Conservation (phyloP, 2,329 filamentous ascomycete species). For the Pseudofabraea citricarpa region DNA sequence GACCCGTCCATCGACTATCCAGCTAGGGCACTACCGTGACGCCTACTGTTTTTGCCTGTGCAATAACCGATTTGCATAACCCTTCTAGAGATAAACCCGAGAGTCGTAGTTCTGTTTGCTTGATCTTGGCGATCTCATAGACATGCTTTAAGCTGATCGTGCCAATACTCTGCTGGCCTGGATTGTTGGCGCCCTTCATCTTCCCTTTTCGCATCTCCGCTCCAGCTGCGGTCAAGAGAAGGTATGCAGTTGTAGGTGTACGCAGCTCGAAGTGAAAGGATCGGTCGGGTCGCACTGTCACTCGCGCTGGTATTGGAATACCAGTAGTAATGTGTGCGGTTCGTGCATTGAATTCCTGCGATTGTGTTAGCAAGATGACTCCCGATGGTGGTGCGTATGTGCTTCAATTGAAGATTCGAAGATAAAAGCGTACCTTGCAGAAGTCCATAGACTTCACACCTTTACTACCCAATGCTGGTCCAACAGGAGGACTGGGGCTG, state of each 20-base stretch:
- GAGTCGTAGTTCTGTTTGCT: conserved; percentile 71
- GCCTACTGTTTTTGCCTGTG: conserved; percentile 70
- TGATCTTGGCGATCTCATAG: conserved; percentile 97
- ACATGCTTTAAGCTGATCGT: conserved; percentile 90
- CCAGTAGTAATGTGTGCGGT: conserved; percentile 79
- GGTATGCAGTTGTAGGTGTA: conserved; percentile 88
- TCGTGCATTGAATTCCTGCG: conserved; percentile 94
- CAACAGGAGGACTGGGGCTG: conserved; percentile 89
- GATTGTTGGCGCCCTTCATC: conserved; percentile 71
- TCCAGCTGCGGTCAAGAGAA: conserved; percentile 79
- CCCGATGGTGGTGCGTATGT: neutral
- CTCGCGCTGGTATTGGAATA: conserved; percentile 83
- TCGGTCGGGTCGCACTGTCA: conserved; percentile 88
- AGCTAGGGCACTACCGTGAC: conserved; percentile 61
- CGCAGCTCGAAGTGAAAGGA: conserved; percentile 90
- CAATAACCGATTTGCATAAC: conserved; percentile 69
- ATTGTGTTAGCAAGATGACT: conserved; percentile 6
- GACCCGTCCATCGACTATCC: neutral
- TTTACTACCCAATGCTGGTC: conserved; percentile 92
- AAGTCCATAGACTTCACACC: conserved; percentile 99
- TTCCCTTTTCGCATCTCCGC: conserved; percentile 68
- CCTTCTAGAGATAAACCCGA: conserved; percentile 68
- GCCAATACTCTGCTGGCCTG: conserved; percentile 75
- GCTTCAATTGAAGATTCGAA: neutral
- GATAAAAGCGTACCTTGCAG: conserved; percentile 68